phyloP scores from a whole-genome alignment of 768 basidiomycete genomes.

The Mycena epipterygia region DNA sequence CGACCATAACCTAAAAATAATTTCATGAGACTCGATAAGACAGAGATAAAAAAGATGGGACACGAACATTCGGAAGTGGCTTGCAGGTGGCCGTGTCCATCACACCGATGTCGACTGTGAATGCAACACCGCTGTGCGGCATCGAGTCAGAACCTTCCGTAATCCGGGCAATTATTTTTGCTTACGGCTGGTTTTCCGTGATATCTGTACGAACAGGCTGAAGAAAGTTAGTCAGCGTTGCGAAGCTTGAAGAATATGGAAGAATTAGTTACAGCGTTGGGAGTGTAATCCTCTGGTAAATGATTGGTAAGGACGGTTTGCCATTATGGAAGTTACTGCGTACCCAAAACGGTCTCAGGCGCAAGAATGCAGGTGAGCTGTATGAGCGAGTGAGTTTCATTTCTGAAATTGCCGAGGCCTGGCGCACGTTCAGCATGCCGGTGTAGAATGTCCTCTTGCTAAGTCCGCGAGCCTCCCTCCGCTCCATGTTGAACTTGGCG shows the following conservation, averaged over 20 bases:
- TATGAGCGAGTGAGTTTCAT: background rate
- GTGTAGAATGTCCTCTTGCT: conserved; percentile 38
- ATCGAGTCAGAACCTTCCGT: background rate
- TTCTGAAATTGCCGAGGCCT: background rate
- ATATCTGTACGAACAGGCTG: conserved; percentile 45
- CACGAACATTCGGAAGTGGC: conserved; percentile 45
- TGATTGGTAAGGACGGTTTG: background rate
- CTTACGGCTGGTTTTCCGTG: conserved; percentile 46
- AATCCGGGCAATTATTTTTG: background rate
- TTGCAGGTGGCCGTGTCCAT: conserved; percentile 56
- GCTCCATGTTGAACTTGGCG: conserved; percentile 20
- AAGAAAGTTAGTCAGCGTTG: background rate
- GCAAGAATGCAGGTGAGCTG: conserved; percentile 42
- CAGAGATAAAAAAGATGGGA: background rate
- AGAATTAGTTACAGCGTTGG: conserved; percentile 31
- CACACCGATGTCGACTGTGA: conserved; percentile 55
- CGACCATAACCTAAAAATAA: conserved; percentile 48
- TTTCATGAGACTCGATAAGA: background rate
- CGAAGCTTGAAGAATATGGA: background rate
- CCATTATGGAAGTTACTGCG: background rate
- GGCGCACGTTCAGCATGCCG: conserved; percentile 39
- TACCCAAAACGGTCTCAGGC: conserved; percentile 37
- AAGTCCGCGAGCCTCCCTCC: conserved; percentile 38
- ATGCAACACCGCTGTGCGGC: conserved; percentile 46
- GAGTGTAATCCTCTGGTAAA: conserved; percentile 33